Evolutionary conservation across 2,329 filamentous ascomycete species (phyloP), one percentile per base, ranked within the genome.

Genomic region (Knufia petricola): DNA sequence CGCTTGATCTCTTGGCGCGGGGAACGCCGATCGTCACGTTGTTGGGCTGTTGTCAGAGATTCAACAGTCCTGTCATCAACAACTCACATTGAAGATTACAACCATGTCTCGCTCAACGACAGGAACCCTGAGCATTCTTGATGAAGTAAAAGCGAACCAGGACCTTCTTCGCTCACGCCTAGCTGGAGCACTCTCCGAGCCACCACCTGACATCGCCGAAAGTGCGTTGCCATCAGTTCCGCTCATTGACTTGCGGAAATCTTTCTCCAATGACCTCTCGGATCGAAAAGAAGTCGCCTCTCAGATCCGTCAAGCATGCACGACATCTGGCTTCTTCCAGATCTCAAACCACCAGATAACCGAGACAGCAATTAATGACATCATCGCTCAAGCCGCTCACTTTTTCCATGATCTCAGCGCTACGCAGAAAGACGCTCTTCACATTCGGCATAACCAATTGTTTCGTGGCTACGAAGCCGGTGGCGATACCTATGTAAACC

Each of bases 261-360:
- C 56, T 1, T 54, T 57, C 45, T 41, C 43, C 20, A 49, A 40
- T 19, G 46, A 30, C 15, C 30, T 49, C 8, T 41, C 36, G 17
- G 48, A 46, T 8, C 43, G 47, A 3, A 40, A 52, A 15, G 31
- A 51, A 12, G 51, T 59, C 1, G 69, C 69, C 2, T 48, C 53
- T 0, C 62, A 69, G 44, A 63, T 74, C 31, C 64, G 69, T 8
- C 56, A 64, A 30, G 69, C 69, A 42, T 74, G 71, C 51, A 59
- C 67, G 17, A 68, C 63, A 55, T 74, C 64, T 15, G 74, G 75
- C 2, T 78, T 78, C 61, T 77, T 78, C 61, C 73, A 76, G 55
- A 69, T 79, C 50, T 65, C 65, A 12, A 70, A 71, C n/a, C 74
- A 78, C 55, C 63, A 67, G 7, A 65, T 78, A 6, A 59, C 68